These are phyloP conservation scores for Lolium rigidum DNA, from an alignment of 176 grass and related monocot genomes.

Conservation along the genomic window DNA sequence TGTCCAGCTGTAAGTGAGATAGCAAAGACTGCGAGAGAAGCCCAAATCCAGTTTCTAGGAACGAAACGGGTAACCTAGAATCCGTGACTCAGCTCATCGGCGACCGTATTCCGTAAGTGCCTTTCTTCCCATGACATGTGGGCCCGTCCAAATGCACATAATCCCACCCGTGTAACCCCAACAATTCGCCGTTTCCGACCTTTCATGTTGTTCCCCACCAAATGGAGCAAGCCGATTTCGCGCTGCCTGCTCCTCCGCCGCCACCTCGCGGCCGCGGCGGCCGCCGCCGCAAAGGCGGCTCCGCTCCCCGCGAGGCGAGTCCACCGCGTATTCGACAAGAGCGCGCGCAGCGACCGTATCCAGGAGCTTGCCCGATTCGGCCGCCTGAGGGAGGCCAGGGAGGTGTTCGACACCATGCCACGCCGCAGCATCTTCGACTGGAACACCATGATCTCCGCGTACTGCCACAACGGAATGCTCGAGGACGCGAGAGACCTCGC, in stretches of 20 bases:
- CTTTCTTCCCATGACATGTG: neutral
- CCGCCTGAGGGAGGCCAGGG: conserved; percentile 45
- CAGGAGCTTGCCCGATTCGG: conserved; percentile 49
- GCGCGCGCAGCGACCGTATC: conserved; percentile 35
- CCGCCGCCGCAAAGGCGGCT: neutral
- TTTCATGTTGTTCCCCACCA: conserved; percentile 15
- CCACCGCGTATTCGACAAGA: neutral
- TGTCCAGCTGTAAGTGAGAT: no score
- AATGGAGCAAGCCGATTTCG: conserved; percentile 39
- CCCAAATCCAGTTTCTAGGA: no score
- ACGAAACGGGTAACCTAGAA: no score
- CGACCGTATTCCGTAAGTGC: neutral
- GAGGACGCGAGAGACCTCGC: conserved; percentile 41
- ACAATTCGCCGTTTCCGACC: neutral
- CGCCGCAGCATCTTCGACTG: conserved; percentile 54
- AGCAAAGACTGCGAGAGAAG: no score
- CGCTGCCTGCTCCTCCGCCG: conserved; percentile 31
- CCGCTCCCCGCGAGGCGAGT: neutral
- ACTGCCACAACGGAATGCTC: conserved; percentile 48
- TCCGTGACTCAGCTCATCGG: neutral
- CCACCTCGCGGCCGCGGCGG: conserved; percentile 20
- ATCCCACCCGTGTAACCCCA: neutral
- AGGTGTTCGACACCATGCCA: conserved; percentile 58
- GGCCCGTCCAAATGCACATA: neutral
- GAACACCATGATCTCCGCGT: conserved; percentile 57